These are phyloP conservation scores for Ogataea zsoltii DNA, from an alignment of 805 yeast species.

Conservation along the genomic window DNA sequence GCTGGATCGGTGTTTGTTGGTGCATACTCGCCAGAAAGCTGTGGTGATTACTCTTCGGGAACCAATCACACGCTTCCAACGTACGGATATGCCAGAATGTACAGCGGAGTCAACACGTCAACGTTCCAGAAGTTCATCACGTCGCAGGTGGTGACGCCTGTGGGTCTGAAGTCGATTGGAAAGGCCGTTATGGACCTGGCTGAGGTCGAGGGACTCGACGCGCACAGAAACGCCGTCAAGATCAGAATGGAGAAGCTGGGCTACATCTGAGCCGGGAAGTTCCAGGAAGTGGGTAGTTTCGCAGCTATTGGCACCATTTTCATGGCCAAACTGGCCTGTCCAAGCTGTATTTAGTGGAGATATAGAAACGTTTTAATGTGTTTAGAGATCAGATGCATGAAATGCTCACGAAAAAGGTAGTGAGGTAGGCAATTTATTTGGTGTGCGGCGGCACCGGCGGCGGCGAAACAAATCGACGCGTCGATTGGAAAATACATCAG, in stretches of 20 bases:
- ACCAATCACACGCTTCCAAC: slow-evolving; percentile 99
- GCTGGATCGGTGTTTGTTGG: slow-evolving; percentile 99
- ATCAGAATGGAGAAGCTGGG: slow-evolving; percentile 87
- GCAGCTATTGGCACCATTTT: no score
- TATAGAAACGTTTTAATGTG: no score
- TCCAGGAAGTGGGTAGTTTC: no score
- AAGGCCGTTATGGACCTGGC: slow-evolving; percentile 95
- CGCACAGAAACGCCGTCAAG: slow-evolving; percentile 95
- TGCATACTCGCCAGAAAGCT: slow-evolving; percentile 92
- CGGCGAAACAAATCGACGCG: no score
- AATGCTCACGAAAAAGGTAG: no score
- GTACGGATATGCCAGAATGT: slow-evolving; percentile 96
- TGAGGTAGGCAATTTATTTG: no score
- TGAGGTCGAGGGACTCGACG: slow-evolving; percentile 94
- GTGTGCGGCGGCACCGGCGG: no score
- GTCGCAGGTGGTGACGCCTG: slow-evolving; percentile 82
- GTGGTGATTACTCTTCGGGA: slow-evolving; percentile 98
- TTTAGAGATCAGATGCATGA: no score
- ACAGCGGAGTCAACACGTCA: slow-evolving; percentile 94
- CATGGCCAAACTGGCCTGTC: no score
- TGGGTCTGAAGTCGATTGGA: slow-evolving; percentile 89
- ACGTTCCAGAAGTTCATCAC: slow-evolving; percentile 96
- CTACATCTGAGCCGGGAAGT: slow-evolving; percentile 26
- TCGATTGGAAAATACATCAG: no score
- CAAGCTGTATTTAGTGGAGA: no score